Evolutionary conservation across 305 asterid species (phyloP).

Genomic region (Fraxinus dipetala): DNA sequence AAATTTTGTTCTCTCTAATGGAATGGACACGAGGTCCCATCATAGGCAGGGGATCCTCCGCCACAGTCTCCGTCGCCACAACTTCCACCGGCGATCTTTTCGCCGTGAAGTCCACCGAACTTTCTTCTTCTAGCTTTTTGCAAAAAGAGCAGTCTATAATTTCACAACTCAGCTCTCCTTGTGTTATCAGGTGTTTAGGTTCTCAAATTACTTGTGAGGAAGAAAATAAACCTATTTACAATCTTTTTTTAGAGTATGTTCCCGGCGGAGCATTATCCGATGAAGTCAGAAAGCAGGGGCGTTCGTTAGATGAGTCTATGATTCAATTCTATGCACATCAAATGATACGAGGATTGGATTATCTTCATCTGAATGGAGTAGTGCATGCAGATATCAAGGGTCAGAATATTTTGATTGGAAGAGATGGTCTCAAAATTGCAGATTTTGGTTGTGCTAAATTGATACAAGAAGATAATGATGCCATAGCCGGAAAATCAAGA

Average conservation of each 20-base stretch:
- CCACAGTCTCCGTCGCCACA: constrained; percentile 64
- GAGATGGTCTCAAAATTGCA: constrained; percentile 37
- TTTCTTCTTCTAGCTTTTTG: constrained; percentile 32
- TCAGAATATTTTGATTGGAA: constrained; percentile 33
- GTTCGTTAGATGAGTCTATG: constrained; percentile 23
- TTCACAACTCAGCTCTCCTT: constrained; percentile 60
- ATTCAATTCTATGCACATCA: constrained; percentile 26
- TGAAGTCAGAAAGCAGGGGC: constrained; percentile 33
- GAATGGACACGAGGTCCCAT: constrained; percentile 71
- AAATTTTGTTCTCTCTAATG: constrained; percentile 36
- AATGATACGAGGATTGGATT: constrained; percentile 34
- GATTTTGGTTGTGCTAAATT: constrained; percentile 42
- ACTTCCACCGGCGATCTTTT: constrained; percentile 43
- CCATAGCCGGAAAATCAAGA: background rate
- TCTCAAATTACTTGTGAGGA: constrained; percentile 39
- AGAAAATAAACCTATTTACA: constrained; percentile 16
- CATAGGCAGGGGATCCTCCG: constrained; percentile 79
- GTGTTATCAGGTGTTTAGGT: constrained; percentile 55
- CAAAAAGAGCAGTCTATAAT: constrained; percentile 47
- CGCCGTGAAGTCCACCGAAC: constrained; percentile 61
- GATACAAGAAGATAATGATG: constrained; percentile 6
- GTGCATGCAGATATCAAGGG: constrained; percentile 48
- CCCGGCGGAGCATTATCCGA: constrained; percentile 41
- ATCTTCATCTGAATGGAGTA: constrained; percentile 33
- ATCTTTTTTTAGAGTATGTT: constrained; percentile 44